Evolutionary conservation across 106 monocot species (phyloP), one percentile per base, ranked within the genome.

Genomic region (Dendrobium officinale): DNA sequence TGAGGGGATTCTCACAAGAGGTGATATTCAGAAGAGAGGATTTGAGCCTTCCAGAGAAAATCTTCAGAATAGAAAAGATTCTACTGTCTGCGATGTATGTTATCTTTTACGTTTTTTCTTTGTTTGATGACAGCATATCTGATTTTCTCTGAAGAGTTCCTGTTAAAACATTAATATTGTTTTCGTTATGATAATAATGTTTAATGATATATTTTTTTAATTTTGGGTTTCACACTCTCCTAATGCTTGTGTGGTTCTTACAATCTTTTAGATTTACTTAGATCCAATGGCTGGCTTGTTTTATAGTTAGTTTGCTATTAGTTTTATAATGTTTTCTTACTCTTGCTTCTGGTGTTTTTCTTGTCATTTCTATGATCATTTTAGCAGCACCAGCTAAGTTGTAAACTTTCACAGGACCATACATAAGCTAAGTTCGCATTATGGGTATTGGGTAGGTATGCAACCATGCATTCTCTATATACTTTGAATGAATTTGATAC

Each of bases 1-100:
- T 26, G 99, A 95, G 77, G 99, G 99, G 72, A 93, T 99, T 66
- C 89, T 95, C 41, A 99, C 99, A 45, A 66, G 81, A 31, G 88
- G 95, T 82, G 99, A 99, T 45, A 83, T 99, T 77, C 88, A 79
- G 10, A 78, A 91, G 83, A 85, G 79, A 85, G 84, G 88, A 74
- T 78, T 84, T 72, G 84, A 84, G 48, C 42, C 77, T 5, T 64
- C 68, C 45, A 85, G 26, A 19, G 87, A 88, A 47, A 59, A 42
- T 45, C 29, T 78, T 18, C 51, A 7, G 72, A 41, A 59, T 74
- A 77, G 72, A 11, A 81, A 80, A 44, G 85, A 92, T 80, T 86
- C 85, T 40, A 42, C 82, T 9, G 20, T 56, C 13, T 24, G 75
- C 26, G 83, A 92, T 92, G 96, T 96, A 92, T 66, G 90, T 72